These are phyloP conservation scores for Ensete ventricosum DNA, from an alignment of 176 grass and related monocot genomes.

Conservation along the genomic window DNA sequence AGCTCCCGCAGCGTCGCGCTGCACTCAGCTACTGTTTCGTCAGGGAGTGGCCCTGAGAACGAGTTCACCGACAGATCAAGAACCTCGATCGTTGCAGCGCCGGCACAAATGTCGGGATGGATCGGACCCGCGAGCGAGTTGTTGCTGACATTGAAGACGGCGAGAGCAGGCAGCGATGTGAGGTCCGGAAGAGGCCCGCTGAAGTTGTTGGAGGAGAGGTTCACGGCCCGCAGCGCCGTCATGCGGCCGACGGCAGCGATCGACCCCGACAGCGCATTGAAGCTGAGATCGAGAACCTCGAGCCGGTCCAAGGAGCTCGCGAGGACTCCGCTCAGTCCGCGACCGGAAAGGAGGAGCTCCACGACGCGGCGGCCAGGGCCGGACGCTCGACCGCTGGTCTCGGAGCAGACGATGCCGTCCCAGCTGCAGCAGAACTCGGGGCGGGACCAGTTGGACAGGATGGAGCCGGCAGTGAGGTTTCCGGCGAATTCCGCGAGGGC, in stretches of 20 bases:
- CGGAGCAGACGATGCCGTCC: constrained; percentile 50
- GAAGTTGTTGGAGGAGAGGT: constrained; percentile 77
- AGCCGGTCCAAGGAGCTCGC: constrained; percentile 18
- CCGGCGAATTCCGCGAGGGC: constrained; percentile 53
- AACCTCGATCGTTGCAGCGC: constrained; percentile 21
- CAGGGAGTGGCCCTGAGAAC: constrained; percentile 45
- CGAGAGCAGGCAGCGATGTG: constrained; percentile 26
- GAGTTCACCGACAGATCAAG: constrained; percentile 69
- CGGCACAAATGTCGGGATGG: constrained; percentile 52
- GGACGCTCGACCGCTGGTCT: background rate
- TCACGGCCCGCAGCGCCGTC: constrained; percentile 18
- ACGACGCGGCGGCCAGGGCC: constrained; percentile 21
- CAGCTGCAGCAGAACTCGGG: constrained; percentile 40
- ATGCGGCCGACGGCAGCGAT: constrained; percentile 26
- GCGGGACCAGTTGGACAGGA: constrained; percentile 29
- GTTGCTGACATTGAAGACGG: constrained; percentile 66
- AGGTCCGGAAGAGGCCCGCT: constrained; percentile 34
- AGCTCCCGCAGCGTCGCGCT: constrained; percentile 44
- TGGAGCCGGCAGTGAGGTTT: constrained; percentile 33
- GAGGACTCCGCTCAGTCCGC: constrained; percentile 11
- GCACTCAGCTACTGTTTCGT: constrained; percentile 24
- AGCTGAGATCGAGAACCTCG: constrained; percentile 55
- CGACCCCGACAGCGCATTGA: constrained; percentile 42
- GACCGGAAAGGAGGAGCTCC: constrained; percentile 30
- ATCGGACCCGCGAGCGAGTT: constrained; percentile 55